Conservation (phyloP, 2,329 filamentous ascomycete genomes). For the Colletotrichum agaves region DNA sequence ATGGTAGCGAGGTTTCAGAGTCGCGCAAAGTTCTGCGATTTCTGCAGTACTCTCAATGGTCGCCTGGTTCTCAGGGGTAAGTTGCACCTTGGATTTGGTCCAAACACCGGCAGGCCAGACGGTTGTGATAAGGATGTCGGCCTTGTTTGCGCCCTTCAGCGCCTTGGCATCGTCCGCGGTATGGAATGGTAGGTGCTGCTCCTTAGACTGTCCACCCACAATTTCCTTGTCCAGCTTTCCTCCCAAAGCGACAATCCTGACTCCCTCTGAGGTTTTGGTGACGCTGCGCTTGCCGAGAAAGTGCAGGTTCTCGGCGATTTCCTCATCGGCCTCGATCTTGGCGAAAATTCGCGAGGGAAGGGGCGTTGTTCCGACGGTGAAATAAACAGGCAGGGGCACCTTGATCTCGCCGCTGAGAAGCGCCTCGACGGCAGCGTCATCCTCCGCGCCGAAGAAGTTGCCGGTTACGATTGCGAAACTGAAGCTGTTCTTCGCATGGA, state of each 20-base stretch:
- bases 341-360: conserved; percentile 77
- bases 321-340: conserved; percentile 77
- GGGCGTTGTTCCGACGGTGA: conserved; percentile 79
- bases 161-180: conserved; percentile 79
- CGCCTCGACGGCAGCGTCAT: conserved; percentile 68
- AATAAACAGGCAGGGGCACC: conserved; percentile 89
- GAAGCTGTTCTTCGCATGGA: conserved; percentile 91
- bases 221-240: conserved; percentile 74
- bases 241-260: conserved; percentile 88
- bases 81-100: conserved; percentile 71
- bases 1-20: conserved; percentile 92
- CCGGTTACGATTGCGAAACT: conserved; percentile 86
- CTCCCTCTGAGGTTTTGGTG: conserved; percentile 88
- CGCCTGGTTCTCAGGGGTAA: conserved; percentile 64
- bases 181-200: conserved; percentile 82
- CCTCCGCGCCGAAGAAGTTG: conserved; percentile 77
- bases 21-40: conserved; percentile 80
- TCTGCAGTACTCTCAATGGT: conserved; percentile 68
- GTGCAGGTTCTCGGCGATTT: conserved; percentile 89
- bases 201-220: conserved; percentile 71
- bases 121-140: conserved; percentile 88
- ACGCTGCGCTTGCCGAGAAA: conserved; percentile 88
- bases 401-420: conserved; percentile 78
- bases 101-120: conserved; percentile 84
- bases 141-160: conserved; percentile 78